phyloP scores from a whole-genome alignment of 2,329 filamentous ascomycete species.

The Hymenoscyphus fraxineus region DNA sequence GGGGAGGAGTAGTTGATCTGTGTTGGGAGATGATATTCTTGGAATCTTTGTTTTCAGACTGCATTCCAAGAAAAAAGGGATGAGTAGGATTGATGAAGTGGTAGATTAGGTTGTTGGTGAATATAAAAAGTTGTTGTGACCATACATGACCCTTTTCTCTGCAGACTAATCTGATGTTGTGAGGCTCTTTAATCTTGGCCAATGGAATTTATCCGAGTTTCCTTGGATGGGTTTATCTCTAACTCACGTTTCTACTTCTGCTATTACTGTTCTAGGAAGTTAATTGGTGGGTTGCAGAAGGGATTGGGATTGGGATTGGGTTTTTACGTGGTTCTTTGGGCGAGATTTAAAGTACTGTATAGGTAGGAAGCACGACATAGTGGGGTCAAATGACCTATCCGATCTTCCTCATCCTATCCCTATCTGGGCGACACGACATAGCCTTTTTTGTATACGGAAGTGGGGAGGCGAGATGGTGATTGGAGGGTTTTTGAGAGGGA shows the following conservation, averaged over 20 bases:
- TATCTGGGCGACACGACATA: not conserved
- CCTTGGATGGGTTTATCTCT: too few relatives aligned
- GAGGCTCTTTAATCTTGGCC: too few relatives aligned
- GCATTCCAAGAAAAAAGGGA: not conserved
- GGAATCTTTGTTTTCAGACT: not conserved
- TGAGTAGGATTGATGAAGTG: not conserved
- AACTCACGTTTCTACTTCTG: too few relatives aligned
- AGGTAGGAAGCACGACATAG: conserved; percentile 1
- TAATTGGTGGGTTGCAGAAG: too few relatives aligned
- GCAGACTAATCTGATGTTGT: not conserved
- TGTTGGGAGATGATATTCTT: not conserved
- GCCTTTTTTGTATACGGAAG: not conserved
- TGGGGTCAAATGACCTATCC: not conserved
- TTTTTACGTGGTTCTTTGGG: not conserved
- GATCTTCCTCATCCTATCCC: not conserved
- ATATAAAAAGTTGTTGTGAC: not conserved
- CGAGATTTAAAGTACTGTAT: not conserved
- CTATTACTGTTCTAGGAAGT: too few relatives aligned
- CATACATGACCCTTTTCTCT: not conserved
- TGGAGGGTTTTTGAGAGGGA: too few relatives aligned
- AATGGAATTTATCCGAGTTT: too few relatives aligned
- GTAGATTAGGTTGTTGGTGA: not conserved
- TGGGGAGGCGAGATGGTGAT: not conserved
- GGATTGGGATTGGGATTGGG: not conserved
- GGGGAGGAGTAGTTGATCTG: not conserved